These are phyloP conservation scores for Parasitella parasitica DNA, from an alignment of 371 early-diverging fungal genomes.

Conservation along the genomic window DNA sequence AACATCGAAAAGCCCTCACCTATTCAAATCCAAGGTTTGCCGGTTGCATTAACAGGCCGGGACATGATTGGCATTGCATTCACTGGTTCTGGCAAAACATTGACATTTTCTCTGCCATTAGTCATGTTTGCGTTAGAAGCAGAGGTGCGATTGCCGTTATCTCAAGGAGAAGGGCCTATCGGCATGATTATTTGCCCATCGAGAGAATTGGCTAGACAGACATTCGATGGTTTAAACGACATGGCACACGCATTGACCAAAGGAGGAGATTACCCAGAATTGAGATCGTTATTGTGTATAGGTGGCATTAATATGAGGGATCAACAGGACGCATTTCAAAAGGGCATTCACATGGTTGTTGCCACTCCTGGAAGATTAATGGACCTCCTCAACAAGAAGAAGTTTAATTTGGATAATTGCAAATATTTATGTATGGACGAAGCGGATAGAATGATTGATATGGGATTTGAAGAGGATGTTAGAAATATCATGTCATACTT, in stretches of 20 bases:
- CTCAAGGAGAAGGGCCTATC: conserved; percentile 89
- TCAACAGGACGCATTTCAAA: conserved; percentile 69
- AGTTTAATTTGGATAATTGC: conserved; percentile 80
- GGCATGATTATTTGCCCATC: conserved; percentile 90
- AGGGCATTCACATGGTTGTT: conserved; percentile 79
- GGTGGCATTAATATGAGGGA: conserved; percentile 95
- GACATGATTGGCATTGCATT: conserved; percentile 97
- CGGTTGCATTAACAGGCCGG: conserved; percentile 75
- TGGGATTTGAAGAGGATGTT: conserved; percentile 97
- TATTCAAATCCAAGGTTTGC: conserved; percentile 96
- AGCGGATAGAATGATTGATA: conserved; percentile 99
- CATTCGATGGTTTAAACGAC: conserved; percentile 69
- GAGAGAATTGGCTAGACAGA: conserved; percentile 88
- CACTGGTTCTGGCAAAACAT: conserved; percentile 99
- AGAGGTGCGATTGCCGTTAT: conserved; percentile 75
- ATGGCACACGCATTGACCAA: conserved; percentile 65
- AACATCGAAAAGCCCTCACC: conserved; percentile 92
- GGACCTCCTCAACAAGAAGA: conserved; percentile 80
- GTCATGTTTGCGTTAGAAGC: conserved; percentile 82
- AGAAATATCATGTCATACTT: conserved; percentile 92
- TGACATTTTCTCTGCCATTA: conserved; percentile 93
- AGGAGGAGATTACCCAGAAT: conserved; percentile 69
- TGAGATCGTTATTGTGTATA: conserved; percentile 84
- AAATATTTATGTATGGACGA: conserved; percentile 94
- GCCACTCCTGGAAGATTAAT: conserved; percentile 96